phyloP scores from a whole-genome alignment of 2,329 filamentous ascomycete genomes.

The Sarocladium oryzae region DNA sequence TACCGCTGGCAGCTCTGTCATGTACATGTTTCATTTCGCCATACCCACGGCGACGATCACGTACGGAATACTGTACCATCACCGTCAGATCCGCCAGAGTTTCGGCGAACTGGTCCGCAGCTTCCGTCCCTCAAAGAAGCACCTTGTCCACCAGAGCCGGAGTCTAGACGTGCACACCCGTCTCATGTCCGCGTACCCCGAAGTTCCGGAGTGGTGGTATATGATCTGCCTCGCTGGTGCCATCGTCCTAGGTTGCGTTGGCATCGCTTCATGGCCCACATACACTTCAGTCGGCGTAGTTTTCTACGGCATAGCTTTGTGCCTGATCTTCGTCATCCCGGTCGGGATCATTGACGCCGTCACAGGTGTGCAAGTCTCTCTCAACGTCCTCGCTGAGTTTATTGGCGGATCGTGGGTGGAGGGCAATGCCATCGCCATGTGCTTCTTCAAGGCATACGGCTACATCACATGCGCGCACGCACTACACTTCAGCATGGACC shows the following conservation, averaged over 20 bases:
- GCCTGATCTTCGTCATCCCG: constrained; percentile 44
- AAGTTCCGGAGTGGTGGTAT: constrained; percentile 52
- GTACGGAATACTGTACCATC: constrained; percentile 45
- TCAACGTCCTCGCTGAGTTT: constrained; percentile 48
- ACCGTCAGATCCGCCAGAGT: constrained; percentile 42
- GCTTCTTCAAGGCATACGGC: constrained; percentile 48
- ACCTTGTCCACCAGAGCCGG: constrained; percentile 20
- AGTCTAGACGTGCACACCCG: constrained; percentile 41
- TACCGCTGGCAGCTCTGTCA: constrained; percentile 39
- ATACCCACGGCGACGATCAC: constrained; percentile 46
- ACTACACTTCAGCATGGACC: constrained; percentile 41
- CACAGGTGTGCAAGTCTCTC: constrained; percentile 44
- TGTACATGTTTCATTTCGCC: constrained; percentile 51
- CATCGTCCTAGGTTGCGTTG: constrained; percentile 38
- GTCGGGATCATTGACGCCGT: constrained; percentile 47
- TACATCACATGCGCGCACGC: constrained; percentile 44
- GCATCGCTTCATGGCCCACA: constrained; percentile 41
- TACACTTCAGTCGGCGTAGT: constrained; percentile 45
- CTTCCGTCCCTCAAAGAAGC: constrained; percentile 30
- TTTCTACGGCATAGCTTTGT: constrained; percentile 43
- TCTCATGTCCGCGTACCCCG: constrained; percentile 39
- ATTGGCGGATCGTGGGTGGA: constrained; percentile 43
- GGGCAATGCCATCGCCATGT: constrained; percentile 46
- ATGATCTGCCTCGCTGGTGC: constrained; percentile 33
- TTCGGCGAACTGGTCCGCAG: constrained; percentile 40